Base-by-base conservation (phyloP, 1,284 basidiomycete species). In the Sporisorium exsertum region DNA sequence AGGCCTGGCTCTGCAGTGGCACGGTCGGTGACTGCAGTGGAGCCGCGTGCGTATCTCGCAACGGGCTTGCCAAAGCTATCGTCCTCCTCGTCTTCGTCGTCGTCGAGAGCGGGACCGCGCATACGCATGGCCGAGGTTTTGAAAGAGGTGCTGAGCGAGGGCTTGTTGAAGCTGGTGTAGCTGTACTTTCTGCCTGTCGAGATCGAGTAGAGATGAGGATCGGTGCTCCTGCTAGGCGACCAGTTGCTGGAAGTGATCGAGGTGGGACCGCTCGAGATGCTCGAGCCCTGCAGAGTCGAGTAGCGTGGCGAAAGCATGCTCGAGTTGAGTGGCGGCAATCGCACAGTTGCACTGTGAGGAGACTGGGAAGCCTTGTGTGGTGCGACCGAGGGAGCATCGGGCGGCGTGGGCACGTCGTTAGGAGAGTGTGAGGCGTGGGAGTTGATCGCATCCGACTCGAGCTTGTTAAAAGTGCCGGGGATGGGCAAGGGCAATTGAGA, bases 361-460 rank as follows among this genome's bases (percentile, higher is more conserved):
- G 69, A 70, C 24, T 57, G 70, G 3, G 75, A 57, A 12, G 61
- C 57, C 40, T 77, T 64, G 57, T 54, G 61, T 12, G 66, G 58
- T 15, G 62, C 61, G 12, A 80, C 58, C 2, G 53, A 37, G 5
- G 79, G 55, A 2, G 67, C 75, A 67, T 84, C 82, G 13, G 82
- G 81, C n/a, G 82, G 82, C 43, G 82, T 84, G 13, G 81, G 73
- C 10, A 83, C 35, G 20, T 83, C 81, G 49, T 68, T 70, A 18
- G 78, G 81, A 9, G 82, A 80, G 27, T 66, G 80, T 4, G 81
- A 81, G 6, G 60, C 55, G 35, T 76, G 70, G 29, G 68, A 62
- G 32, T 46, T 64, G 47, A 61, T 64, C 12, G 57, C 45, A 16
- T 40, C 53, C 2, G 75, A 65, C 13, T 59, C 68, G 9, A 55